Evolutionary conservation across 208 protist genomes (phyloP).

Genomic region (Porcisia deanei): DNA sequence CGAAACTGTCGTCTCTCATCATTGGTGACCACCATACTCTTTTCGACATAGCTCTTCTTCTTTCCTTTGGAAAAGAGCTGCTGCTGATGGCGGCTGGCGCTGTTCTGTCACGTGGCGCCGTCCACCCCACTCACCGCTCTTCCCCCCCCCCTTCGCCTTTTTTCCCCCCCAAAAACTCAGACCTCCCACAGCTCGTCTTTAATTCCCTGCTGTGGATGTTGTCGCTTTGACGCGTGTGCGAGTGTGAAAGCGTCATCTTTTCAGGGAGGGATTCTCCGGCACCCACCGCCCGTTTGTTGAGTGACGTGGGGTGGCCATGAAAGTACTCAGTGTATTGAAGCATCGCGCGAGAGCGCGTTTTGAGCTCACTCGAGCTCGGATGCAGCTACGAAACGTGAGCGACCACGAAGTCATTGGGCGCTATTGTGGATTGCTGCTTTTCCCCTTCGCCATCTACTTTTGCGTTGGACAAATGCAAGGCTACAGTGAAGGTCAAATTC

Average conservation of each 20-base stretch:
- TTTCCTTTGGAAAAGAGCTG: not conserved
- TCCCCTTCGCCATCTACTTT: slow-evolving; percentile 73
- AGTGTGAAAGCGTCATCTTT: not conserved
- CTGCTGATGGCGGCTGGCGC: not conserved
- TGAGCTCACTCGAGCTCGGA: slow-evolving; percentile 60
- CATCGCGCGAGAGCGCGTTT: slow-evolving; percentile 37
- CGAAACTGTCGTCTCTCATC: no score
- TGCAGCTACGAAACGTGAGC: slow-evolving; percentile 53
- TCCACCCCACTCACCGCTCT: not conserved
- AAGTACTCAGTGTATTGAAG: slow-evolving; percentile 30
- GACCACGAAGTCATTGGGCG: slow-evolving; percentile 81
- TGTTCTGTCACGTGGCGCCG: not conserved
- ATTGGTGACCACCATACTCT: not conserved
- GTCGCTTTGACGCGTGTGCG: not conserved
- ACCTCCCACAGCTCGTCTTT: not conserved
- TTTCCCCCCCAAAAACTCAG: not conserved
- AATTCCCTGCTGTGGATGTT: not conserved
- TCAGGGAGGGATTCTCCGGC: not conserved
- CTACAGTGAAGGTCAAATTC: slow-evolving; percentile 56
- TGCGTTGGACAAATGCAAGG: slow-evolving; percentile 63
- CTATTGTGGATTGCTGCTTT: slow-evolving; percentile 70
- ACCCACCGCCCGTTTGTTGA: not conserved
- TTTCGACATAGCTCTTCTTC: not conserved
- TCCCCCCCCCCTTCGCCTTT: not conserved
- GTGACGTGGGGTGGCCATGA: slow-evolving; percentile 44